Evolutionary conservation across 2,329 filamentous ascomycete species (phyloP).

Genomic region (Neofusicoccum umdonicola): DNA sequence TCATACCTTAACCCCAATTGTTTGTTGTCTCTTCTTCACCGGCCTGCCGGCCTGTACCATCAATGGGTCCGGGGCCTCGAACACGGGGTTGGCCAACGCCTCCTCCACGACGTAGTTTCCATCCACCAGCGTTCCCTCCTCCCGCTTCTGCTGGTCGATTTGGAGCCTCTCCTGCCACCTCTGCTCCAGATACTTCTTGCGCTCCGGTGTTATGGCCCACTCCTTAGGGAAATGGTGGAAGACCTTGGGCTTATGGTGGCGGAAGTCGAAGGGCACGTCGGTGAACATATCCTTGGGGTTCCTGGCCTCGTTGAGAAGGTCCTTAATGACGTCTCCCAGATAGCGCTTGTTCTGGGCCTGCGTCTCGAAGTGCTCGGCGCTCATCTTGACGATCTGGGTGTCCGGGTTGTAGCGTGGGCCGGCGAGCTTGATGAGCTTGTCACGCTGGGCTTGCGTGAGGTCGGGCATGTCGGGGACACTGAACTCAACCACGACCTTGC

Average conservation of each 20-base stretch:
- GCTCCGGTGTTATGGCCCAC: constrained; percentile 76
- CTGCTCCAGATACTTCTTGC: constrained; percentile 63
- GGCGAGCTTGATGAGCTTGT: constrained; percentile 83
- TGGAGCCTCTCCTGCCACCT: constrained; percentile 53
- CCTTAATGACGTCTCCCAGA: constrained; percentile 73
- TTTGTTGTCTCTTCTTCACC: not conserved
- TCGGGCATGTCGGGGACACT: constrained; percentile 66
- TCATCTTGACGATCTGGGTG: constrained; percentile 80
- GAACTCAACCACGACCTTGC: constrained; percentile 94
- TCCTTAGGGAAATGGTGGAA: constrained; percentile 72
- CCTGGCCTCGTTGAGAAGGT: constrained; percentile 69
- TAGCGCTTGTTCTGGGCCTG: constrained; percentile 97
- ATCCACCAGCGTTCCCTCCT: constrained; percentile 58
- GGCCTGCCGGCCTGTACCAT: not conserved
- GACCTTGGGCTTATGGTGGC: constrained; percentile 72
- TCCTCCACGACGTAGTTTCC: constrained; percentile 42
- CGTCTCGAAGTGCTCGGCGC: constrained; percentile 81
- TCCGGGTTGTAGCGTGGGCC: constrained; percentile 86
- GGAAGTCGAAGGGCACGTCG: constrained; percentile 84
- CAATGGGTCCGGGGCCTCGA: not conserved
- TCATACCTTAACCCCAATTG: not conserved
- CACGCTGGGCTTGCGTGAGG: constrained; percentile 64
- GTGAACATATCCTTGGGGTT: constrained; percentile 78
- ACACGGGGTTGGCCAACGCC: not conserved
- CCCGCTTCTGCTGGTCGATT: constrained; percentile 55